Conservation (phyloP, 179 eudicot species). For the Beta lomatogona region DNA sequence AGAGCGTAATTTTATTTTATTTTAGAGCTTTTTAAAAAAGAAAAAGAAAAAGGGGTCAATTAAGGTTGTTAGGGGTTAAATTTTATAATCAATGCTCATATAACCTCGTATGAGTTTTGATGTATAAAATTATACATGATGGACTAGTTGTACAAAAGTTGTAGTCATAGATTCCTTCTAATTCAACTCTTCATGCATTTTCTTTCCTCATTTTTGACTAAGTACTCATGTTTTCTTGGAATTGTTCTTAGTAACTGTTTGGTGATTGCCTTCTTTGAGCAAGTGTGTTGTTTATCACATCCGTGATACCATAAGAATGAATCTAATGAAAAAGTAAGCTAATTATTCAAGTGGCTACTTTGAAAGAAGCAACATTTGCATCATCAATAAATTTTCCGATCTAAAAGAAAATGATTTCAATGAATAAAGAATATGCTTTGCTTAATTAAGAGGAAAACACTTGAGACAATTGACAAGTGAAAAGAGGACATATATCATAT, state of each 20-base stretch:
- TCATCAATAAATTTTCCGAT: neutral
- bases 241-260: neutral
- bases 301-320: neutral
- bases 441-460: neutral
- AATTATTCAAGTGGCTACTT: neutral
- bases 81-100: neutral
- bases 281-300: neutral
- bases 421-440: neutral
- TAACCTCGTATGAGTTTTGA: neutral
- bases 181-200: neutral
- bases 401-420: neutral
- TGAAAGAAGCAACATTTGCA: neutral
- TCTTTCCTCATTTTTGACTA: neutral
- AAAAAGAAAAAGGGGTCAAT: too few species aligned
- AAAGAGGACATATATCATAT: neutral
- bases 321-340: neutral
- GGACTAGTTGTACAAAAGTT: neutral
- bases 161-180: neutral
- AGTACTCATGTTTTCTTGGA: neutral
- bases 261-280: neutral
- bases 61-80: too few species aligned
- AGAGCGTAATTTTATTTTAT: too few species aligned
- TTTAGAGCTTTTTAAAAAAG: too few species aligned
- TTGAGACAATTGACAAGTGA: neutral
- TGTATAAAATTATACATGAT: neutral